Evolutionary conservation across 164 flowering plant genomes (phyloP), one percentile per base, ranked within the genome.

Genomic region (Hamamelis virginiana): DNA sequence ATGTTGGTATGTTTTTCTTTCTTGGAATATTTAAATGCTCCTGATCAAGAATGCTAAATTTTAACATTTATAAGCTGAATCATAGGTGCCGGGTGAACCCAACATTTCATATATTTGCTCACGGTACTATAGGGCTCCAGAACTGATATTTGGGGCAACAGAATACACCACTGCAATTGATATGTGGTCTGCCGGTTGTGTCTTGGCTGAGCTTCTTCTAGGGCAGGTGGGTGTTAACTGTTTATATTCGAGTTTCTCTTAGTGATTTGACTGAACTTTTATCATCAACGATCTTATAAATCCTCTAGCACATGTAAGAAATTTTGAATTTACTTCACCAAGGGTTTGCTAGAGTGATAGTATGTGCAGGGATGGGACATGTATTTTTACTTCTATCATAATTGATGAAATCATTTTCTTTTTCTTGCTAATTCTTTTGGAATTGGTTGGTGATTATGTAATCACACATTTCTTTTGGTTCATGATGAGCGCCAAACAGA

Each of bases 121-220:
- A 19, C 81, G 99, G 66, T 96, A 93, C 76, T 96, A 96, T 68
- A 82, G 98, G 75, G 99, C 99, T 64, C 99, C 99, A 14, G 99
- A 96, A 76, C 84, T 96, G 62, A 93, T 96, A 27, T 96, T 96
- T 83, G 99, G 98, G 67, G 99, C 97, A 48, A 93, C 98, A 14
- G 97, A 90, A 62, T 96, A 96, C 74, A 90, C 98, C 48, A 87
- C 85, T 66, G 91, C 98, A 3, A 96, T 96, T 65, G 99, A 96
- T 78, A 90, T 96, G 89, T 96, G 99, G 99, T 93, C 99, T 48
- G 92, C 69, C 72, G 99, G 99, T 51, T 96, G 99, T 82, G 98
- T 96, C 53, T 70, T 96, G 78, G 98, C 96, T 48, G 99, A 96
- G 82, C 89, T 96, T 68, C 90, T 96, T 64, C 80, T 93, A 18